These are phyloP conservation scores for Scheffersomyces segobiensis DNA, from an alignment of 1,139 yeast species.

Conservation along the genomic window DNA sequence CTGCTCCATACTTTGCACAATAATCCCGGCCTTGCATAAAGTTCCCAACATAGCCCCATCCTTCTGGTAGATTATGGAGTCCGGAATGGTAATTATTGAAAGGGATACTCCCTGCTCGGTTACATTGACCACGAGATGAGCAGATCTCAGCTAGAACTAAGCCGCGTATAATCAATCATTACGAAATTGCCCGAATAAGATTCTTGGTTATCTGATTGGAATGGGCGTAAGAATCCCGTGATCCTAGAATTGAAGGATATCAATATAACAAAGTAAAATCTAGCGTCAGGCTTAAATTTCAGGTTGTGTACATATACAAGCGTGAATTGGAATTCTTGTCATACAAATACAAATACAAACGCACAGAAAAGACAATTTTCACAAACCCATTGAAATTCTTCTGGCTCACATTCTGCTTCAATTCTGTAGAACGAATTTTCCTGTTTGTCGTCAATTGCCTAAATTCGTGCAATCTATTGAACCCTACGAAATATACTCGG, in stretches of 20 bases:
- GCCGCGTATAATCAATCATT: not conserved
- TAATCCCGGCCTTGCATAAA: not conserved
- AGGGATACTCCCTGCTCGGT: not conserved
- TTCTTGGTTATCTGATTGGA: not conserved
- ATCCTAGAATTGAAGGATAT: not conserved
- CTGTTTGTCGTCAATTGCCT: not conserved
- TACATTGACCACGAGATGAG: not conserved
- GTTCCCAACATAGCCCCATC: not conserved
- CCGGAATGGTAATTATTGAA: not conserved
- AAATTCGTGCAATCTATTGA: not conserved
- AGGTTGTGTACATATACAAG: not conserved
- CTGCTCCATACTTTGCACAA: not conserved
- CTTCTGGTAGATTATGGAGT: too few species aligned
- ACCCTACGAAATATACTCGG: not conserved
- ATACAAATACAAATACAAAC: not conserved
- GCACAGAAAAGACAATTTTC: not conserved
- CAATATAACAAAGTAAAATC: not conserved
- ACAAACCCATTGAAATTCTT: not conserved
- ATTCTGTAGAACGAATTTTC: not conserved
- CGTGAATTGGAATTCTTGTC: not conserved
- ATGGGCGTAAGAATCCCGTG: not conserved
- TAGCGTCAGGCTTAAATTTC: not conserved
- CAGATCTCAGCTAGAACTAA: not conserved
- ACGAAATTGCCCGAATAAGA: not conserved
- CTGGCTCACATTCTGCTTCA: not conserved